Evolutionary conservation across 2,329 filamentous ascomycete species (phyloP).

Genomic region (Orbilia blumenaviensis): DNA sequence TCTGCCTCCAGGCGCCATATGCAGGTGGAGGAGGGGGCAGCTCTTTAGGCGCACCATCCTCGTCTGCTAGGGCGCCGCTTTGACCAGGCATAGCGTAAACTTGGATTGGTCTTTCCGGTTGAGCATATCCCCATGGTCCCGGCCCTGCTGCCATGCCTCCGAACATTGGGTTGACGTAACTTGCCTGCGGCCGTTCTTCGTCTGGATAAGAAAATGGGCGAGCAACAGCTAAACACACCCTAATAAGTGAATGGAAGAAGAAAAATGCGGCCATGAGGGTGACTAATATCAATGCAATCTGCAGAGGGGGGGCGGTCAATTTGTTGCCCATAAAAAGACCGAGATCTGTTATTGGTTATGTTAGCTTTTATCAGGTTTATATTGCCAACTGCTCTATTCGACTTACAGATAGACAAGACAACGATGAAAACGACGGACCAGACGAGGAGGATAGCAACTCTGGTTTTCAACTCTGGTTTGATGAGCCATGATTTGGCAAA

Average conservation of each 20-base stretch:
- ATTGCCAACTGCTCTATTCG: slow-evolving; percentile 68
- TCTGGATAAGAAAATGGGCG: slow-evolving; percentile 60
- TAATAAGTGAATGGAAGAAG: slow-evolving; percentile 80
- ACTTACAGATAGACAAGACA: slow-evolving; percentile 52
- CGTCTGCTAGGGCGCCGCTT: slow-evolving; percentile 68
- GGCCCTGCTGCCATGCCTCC: slow-evolving; percentile 64
- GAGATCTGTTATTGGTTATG: slow-evolving; percentile 68
- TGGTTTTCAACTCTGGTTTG: slow-evolving; percentile 39
- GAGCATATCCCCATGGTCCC: slow-evolving; percentile 72
- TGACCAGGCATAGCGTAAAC: slow-evolving; percentile 80
- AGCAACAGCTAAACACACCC: slow-evolving; percentile 74
- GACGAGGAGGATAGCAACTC: slow-evolving; percentile 46
- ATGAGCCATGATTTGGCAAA: slow-evolving; percentile 34
- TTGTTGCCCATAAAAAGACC: slow-evolving; percentile 74
- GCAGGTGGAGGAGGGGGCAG: slow-evolving; percentile 69
- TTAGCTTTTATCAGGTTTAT: slow-evolving; percentile 8
- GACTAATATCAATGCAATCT: slow-evolving; percentile 80
- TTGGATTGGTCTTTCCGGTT: slow-evolving; percentile 77
- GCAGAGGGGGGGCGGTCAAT: slow-evolving; percentile 71
- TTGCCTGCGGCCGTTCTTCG: slow-evolving; percentile 34
- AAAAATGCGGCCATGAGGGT: slow-evolving; percentile 78
- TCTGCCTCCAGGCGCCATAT: slow-evolving; percentile 41
- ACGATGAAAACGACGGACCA: slow-evolving; percentile 51
- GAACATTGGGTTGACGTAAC: slow-evolving; percentile 56
- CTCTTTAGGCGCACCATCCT: slow-evolving; percentile 67